Base-by-base conservation (phyloP, 352 stramenopile species). In the Phytophthora pinifolia region DNA sequence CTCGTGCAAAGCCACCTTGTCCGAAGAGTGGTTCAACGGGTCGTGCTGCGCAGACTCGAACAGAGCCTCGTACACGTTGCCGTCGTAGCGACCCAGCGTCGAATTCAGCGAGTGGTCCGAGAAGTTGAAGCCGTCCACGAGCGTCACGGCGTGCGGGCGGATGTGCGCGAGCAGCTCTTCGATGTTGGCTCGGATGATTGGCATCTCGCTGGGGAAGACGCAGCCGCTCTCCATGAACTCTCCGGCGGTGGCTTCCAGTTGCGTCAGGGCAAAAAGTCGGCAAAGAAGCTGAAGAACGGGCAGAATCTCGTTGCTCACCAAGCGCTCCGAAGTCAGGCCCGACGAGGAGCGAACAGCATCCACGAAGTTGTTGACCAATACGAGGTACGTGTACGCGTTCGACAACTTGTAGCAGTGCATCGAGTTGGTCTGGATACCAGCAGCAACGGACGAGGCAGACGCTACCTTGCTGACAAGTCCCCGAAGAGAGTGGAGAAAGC, bases 111-210 rank as follows among this genome's bases (percentile, higher is more conserved):
- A 25, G 48, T 81, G 65, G 59, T 92, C 83, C 9, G 78, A 86
- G 57, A 92, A 90, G 61, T 91, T 86, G 65, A 89, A 94, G 14
- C 76, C 77, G 34, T 94, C 81, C 25, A 84, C 78, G 20, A 92
- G 75, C 44, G 67, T 67, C 34, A 94, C 80, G n/a, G 80, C 83
- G 42, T 94, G 74, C 6, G 70, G 64, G 8, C 81, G 80, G 36
- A 92, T 67, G 20, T 72, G 67, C 14, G 38, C 41, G 12, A 88
- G 73, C 15, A 88, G 56, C 32, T 65, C 54, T 45, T 86, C 71
- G 42, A 88, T 79, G 51, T 64, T 70, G 15, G 60, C 46, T 27
- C 80, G 78, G n/a, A 92, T 60, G 18, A 65, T 39, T 17, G 62
- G 22, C 48, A 92, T 71, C 6, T 86, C 64, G n/a, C 25, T 54